Conservation (phyloP, 306 rosid genomes). For the Fragaria iinumae region DNA sequence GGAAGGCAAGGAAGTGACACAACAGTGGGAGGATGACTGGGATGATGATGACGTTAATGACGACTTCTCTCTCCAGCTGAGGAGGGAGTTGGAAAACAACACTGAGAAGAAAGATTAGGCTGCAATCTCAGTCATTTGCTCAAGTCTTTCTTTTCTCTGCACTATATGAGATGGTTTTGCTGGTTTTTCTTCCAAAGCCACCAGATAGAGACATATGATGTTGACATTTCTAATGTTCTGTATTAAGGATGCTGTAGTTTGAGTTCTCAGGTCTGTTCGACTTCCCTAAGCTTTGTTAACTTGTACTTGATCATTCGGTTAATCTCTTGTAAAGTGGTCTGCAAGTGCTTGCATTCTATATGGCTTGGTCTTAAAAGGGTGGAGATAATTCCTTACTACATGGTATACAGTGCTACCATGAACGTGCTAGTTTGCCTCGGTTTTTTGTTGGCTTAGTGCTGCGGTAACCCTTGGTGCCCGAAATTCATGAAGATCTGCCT, state of each 20-base stretch:
- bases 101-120: constrained; percentile 40
- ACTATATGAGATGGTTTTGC: neutral
- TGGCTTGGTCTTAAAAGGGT: neutral
- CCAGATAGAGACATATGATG: neutral
- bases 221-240: neutral
- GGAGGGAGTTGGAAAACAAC: constrained; percentile 76
- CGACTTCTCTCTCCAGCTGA: constrained; percentile 87
- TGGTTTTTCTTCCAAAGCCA: constrained; percentile 25
- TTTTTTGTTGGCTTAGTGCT: neutral
- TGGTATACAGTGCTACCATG: neutral
- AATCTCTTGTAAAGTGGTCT: neutral
- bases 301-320: neutral
- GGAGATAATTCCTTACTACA: neutral
- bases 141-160: neutral
- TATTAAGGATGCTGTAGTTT: neutral
- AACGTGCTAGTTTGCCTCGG: neutral
- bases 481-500: neutral
- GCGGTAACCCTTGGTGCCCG: neutral
- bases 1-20: constrained; percentile 74
- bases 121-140: neutral
- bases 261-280: neutral
- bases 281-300: neutral
- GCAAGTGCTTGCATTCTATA: neutral
- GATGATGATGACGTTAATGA: constrained; percentile 92
- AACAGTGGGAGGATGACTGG: constrained; percentile 99